Percentiles rank a stretch among this genome's conserved stretches.
These are phyloP conservation scores for Kodamaea jinghongensis DNA, from an alignment of 805 yeast species.

Conservation along the genomic window DNA sequence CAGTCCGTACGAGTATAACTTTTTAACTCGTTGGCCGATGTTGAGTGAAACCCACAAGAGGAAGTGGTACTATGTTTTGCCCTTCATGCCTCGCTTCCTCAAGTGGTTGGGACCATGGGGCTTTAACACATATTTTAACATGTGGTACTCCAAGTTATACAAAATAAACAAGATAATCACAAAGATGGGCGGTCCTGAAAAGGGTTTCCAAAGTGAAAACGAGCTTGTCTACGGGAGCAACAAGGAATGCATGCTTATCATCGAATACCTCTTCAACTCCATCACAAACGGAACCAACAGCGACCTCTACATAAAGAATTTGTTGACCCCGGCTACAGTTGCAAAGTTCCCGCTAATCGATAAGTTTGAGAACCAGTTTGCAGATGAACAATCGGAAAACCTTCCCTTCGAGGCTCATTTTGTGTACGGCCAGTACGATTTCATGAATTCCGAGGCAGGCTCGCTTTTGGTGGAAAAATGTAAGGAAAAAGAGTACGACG, in stretches of 20 bases:
- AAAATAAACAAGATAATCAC: slow-evolving; percentile 37
- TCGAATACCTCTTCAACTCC: slow-evolving; percentile 42
- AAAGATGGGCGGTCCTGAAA: slow-evolving; percentile 29
- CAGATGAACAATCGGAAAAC: background rate
- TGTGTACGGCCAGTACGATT: slow-evolving; percentile 69
- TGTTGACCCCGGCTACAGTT: slow-evolving; percentile 56
- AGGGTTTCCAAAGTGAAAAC: slow-evolving; percentile 22
- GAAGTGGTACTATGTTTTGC: slow-evolving; percentile 40
- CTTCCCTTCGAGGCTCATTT: slow-evolving; percentile 39
- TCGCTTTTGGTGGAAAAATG: slow-evolving; percentile 22
- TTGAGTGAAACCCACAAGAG: slow-evolving; percentile 27
- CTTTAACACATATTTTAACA: slow-evolving; percentile 30
- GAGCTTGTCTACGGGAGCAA: slow-evolving; percentile 39
- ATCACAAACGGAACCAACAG: slow-evolving; percentile 38
- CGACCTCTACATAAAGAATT: slow-evolving; percentile 44
- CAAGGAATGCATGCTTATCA: slow-evolving; percentile 32
- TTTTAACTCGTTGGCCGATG: slow-evolving; percentile 47
- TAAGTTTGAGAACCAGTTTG: slow-evolving; percentile 32
- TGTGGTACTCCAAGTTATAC: slow-evolving; percentile 41
- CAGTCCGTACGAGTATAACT: slow-evolving; percentile 44
- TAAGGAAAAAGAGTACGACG: background rate
- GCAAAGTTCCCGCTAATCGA: slow-evolving; percentile 68
- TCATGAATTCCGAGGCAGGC: slow-evolving; percentile 66
- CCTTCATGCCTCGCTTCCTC: slow-evolving; percentile 48
- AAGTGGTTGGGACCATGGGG: slow-evolving; percentile 47